Percentiles rank a stretch among this genome's conserved stretches.
Evolutionary conservation across 2,329 filamentous ascomycete genomes (phyloP).

Genomic region (Exophiala viscosa): DNA sequence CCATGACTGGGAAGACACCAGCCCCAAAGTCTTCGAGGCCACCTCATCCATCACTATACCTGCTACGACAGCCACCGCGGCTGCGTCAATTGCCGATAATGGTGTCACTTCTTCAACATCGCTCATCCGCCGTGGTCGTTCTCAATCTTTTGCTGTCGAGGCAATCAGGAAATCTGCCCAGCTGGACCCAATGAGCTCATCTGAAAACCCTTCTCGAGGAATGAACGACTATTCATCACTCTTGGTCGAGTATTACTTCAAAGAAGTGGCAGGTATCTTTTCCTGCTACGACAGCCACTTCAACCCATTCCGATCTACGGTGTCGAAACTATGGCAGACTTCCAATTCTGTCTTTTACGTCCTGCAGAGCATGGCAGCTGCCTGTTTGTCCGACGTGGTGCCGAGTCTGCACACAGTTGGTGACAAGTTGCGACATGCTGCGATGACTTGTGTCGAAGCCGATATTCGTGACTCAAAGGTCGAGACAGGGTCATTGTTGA

Average conservation of each 20-base stretch:
- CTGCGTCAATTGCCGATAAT: background rate
- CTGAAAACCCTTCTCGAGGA: background rate
- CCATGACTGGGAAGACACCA: background rate
- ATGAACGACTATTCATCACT: slow-evolving; percentile 49
- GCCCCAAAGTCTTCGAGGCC: background rate
- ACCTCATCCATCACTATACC: background rate
- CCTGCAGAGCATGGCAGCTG: slow-evolving; percentile 63
- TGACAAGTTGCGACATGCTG: slow-evolving; percentile 51
- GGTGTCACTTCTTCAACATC: background rate
- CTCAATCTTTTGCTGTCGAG: background rate
- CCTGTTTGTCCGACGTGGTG: slow-evolving; percentile 57
- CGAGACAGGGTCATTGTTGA: slow-evolving; percentile 51
- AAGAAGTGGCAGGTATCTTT: slow-evolving; percentile 58
- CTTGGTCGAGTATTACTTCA: slow-evolving; percentile 62
- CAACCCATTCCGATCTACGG: slow-evolving; percentile 59
- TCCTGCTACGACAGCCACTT: slow-evolving; percentile 62
- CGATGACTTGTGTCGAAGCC: slow-evolving; percentile 28
- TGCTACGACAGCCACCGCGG: background rate
- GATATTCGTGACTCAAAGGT: slow-evolving; percentile 31
- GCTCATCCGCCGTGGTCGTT: background rate
- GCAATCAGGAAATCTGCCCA: background rate
- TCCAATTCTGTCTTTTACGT: slow-evolving; percentile 58
- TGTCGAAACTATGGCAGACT: slow-evolving; percentile 56
- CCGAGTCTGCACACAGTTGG: slow-evolving; percentile 51
- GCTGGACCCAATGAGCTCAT: background rate